Percentiles rank a stretch among this genome's conserved stretches.
Conservation (phyloP, 257 asterid genomes). For the Primulina huaijiensis region DNA sequence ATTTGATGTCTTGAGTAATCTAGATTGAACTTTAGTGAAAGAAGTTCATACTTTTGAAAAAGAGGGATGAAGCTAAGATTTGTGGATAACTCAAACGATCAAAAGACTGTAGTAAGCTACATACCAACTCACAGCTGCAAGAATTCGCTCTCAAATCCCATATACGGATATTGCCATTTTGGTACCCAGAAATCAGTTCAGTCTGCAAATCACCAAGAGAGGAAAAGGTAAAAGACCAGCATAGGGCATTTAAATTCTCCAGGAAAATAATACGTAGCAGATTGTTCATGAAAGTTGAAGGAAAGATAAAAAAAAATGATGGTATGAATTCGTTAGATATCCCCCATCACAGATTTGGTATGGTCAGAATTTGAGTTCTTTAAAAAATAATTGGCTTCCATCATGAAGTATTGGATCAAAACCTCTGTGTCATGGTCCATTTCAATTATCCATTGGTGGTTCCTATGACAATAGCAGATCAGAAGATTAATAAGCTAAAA, state of each 20-base stretch:
- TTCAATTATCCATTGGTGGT: background rate
- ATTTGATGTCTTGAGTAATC: background rate
- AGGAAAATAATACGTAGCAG: background rate
- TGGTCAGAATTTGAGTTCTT: background rate
- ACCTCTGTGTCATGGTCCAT: background rate
- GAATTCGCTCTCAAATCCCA: slow-evolving; percentile 99
- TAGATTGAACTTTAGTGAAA: background rate
- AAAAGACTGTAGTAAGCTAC: slow-evolving; percentile 20
- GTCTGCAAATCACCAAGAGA: slow-evolving; percentile 46
- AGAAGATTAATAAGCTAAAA: background rate
- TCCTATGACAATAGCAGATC: background rate
- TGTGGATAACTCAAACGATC: background rate
- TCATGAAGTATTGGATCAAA: background rate
- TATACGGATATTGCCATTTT: slow-evolving; percentile 96
- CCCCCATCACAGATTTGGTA: background rate
- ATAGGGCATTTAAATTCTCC: background rate
- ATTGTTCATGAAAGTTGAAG: no score
- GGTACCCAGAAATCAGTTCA: slow-evolving; percentile 97
- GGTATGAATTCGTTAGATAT: background rate
- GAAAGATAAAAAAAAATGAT: no score
- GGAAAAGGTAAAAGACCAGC: slow-evolving; percentile 12
- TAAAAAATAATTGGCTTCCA: background rate
- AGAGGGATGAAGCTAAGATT: background rate
- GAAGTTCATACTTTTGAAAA: background rate
- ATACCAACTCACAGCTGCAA: slow-evolving; percentile 96